A percentile compares a stretch with the other conserved stretches of the same genome.
Conservation (phyloP, 2,329 filamentous ascomycete genomes). For the Dactylellina parvicollis region DNA sequence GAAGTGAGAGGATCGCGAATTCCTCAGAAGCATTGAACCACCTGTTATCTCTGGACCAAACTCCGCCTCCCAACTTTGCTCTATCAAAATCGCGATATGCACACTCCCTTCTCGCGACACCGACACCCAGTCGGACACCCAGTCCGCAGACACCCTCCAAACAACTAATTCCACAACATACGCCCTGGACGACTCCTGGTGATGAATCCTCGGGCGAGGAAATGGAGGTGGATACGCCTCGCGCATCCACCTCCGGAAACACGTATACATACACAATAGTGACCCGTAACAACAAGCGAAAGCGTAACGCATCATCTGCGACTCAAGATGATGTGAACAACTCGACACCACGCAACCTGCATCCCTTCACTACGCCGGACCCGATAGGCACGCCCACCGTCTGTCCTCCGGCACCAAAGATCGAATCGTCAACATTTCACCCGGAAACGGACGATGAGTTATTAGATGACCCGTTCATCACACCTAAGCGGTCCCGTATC, state of each 20-base stretch:
- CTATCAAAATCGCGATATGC: conserved; percentile 42
- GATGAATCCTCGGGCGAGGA: conserved; percentile 30
- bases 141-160: conserved; percentile 51
- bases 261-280: conserved; percentile 53
- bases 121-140: conserved; percentile 47
- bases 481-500: conserved; percentile 46
- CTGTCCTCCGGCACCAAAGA: conserved; percentile 44
- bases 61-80: conserved; percentile 28
- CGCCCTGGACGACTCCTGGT: conserved; percentile 45
- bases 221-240: conserved; percentile 31
- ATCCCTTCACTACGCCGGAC: conserved; percentile 39
- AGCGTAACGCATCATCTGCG: conserved; percentile 26
- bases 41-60: conserved; percentile 43
- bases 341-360: conserved; percentile 27
- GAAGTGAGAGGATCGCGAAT: conserved; percentile 47
- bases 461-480: conserved; percentile 50
- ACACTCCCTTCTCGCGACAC: conserved; percentile 39
- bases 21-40: conserved; percentile 47
- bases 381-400: conserved; percentile 27
- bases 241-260: conserved; percentile 20
- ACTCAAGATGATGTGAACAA: neutral
- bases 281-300: conserved; percentile 52
- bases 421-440: conserved; percentile 46
- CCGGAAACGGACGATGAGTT: conserved; percentile 46
- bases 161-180: conserved; percentile 34